Base-by-base conservation (phyloP, 163 green algal genomes). In the Scenedesmus sp. region DNA sequence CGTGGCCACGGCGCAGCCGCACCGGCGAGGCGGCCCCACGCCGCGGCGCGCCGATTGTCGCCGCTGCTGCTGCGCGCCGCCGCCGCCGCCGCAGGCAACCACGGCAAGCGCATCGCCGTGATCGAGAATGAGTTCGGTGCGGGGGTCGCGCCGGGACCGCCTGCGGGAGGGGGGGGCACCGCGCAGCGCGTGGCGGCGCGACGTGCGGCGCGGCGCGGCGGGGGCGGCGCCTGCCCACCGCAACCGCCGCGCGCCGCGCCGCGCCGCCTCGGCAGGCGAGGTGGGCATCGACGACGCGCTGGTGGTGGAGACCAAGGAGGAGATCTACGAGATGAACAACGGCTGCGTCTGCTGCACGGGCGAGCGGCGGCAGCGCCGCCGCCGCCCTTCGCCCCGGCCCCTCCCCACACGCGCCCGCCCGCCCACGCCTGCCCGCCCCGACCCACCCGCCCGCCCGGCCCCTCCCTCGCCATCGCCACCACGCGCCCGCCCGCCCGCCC, bases 41-140 rank as follows among this genome's bases (percentile, higher is more conserved):
- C 7, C 39, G 39, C 39, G 10, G 39, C 10, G 39, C 39, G 39
- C 39, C 39, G 7, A 47, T n/a, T n/a, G n/a, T n/a, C n/a, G n/a
- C n/a, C n/a, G n/a, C 7, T 10, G 18, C 15, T 42, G 33, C 31
- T 31, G 31, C 45, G 11, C 24, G 54, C 39, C 39, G 10, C 4
- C 1, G 13, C 15, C 15, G 1, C 29, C 1, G 24, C 63, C 28
- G 53, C 75, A 82, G 75, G 63, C 54, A 86, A 91, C 14, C 87
- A 95, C 34, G 90, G 89, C 33, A 88, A 88, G 57, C 86, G 87
- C n/a, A 90, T 94, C 62, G 92, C 92, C 18, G 91, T 97, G 14
- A 93, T 96, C 28, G 87, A 95, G 74, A 97, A 97, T 79, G 92
- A 97, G 73, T 94, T 89, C 79, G 89, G 90, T 10, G 78, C 90